Evolutionary conservation across 2,329 filamentous ascomycete species (phyloP).

Genomic region (Penicillium sp.): DNA sequence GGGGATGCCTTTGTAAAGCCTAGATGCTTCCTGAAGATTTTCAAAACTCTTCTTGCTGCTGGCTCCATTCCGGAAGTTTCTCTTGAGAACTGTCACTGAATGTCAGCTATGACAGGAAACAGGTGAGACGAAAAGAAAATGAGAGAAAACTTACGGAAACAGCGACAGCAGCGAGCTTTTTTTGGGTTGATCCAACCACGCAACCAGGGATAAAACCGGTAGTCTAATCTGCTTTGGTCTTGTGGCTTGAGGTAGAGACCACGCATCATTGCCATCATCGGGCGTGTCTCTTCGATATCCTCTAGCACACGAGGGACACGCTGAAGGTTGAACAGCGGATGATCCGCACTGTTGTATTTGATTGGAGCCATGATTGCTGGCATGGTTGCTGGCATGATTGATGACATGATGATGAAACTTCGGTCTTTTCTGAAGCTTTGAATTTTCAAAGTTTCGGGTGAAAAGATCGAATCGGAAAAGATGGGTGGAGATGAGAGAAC

Average conservation of each 20-base stretch:
- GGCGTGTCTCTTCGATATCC: background rate
- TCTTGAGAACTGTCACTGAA: background rate
- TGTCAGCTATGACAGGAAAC: background rate
- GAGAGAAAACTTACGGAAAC: background rate
- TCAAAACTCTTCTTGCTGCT: background rate
- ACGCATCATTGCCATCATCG: background rate
- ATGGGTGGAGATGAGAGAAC: too few relatives aligned
- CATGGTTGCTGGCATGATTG: background rate
- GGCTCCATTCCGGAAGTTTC: background rate
- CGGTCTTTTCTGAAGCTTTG: too few relatives aligned
- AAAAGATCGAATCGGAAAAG: too few relatives aligned
- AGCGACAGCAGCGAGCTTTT: background rate
- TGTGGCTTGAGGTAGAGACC: background rate
- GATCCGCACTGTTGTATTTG: background rate
- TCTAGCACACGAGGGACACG: background rate
- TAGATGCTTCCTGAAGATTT: too few relatives aligned
- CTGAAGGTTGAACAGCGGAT: background rate
- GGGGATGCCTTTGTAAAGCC: too few relatives aligned
- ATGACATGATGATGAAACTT: too few relatives aligned
- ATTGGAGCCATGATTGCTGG: background rate
- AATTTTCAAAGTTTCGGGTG: too few relatives aligned
- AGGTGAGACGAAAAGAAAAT: background rate
- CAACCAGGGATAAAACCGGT: background rate
- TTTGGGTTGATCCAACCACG: background rate
- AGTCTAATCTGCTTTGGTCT: too few relatives aligned